phyloP scores from a whole-genome alignment of 352 stramenopile species.

The Peronosclerospora sorghi region DNA sequence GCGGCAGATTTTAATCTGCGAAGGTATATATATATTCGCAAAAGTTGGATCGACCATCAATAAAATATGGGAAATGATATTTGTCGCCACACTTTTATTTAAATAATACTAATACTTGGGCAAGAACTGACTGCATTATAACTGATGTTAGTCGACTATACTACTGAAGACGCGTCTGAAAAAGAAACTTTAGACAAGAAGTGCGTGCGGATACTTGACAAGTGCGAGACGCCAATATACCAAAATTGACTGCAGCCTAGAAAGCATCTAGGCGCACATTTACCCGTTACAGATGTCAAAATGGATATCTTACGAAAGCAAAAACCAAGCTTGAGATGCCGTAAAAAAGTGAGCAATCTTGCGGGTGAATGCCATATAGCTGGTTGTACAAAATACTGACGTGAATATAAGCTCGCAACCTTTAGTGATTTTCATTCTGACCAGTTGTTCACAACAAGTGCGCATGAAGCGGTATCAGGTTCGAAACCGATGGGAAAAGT shows the following conservation, averaged over 20 bases:
- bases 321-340: constrained; percentile 8
- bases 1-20: too few relatives aligned
- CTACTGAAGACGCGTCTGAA: neutral
- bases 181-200: neutral
- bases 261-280: neutral
- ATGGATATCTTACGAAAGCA: constrained; percentile 14
- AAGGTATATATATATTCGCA: neutral
- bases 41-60: too few relatives aligned
- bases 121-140: too few relatives aligned
- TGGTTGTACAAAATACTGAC: neutral
- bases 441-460: constrained; percentile 22
- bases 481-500: too few relatives aligned
- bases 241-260: too few relatives aligned
- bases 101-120: too few relatives aligned
- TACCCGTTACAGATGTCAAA: neutral
- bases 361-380: constrained; percentile 23
- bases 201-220: neutral
- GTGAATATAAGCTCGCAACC: neutral
- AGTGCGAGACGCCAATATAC: too few relatives aligned
- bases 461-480: too few relatives aligned
- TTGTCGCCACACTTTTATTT: too few relatives aligned
- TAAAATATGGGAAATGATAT: too few relatives aligned
- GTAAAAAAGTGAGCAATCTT: constrained; percentile 23
- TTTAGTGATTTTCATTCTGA: too few relatives aligned
- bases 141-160: too few relatives aligned